Evolutionary conservation across 108 stramenopile genomes (phyloP).

Genomic region (Skeletonema menzelii): DNA sequence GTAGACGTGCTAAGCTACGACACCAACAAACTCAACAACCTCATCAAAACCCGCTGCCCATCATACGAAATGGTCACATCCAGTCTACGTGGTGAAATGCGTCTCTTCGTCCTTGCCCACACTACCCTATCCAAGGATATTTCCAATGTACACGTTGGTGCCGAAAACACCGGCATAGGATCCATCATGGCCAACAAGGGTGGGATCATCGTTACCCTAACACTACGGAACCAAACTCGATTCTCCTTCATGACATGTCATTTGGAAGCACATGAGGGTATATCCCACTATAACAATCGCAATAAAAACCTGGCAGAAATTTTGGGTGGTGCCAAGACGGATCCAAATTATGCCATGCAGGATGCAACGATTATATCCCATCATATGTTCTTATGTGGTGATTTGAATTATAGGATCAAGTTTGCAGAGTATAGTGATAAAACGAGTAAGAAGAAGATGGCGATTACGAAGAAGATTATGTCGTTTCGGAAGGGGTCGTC

Average conservation of each 20-base stretch:
- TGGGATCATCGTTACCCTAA: conserved; percentile 47
- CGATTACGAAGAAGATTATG: background rate
- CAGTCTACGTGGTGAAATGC: conserved; percentile 56
- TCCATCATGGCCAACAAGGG: conserved; percentile 53
- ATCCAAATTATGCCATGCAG: conserved; percentile 31
- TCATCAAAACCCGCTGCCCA: conserved; percentile 30
- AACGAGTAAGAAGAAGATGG: conserved; percentile 4
- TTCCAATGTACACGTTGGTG: conserved; percentile 31
- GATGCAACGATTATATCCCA: conserved; percentile 57
- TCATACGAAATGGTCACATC: conserved; percentile 39
- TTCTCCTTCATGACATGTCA: conserved; percentile 51
- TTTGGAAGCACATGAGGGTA: conserved; percentile 53
- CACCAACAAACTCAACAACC: conserved; percentile 8
- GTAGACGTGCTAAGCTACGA: conserved; percentile 22
- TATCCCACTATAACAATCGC: conserved; percentile 35
- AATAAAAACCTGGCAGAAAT: conserved; percentile 43
- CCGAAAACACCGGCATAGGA: conserved; percentile 53
- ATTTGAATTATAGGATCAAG: conserved; percentile 51
- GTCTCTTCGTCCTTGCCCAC: conserved; percentile 41
- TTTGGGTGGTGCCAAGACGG: conserved; percentile 41
- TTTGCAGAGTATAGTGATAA: conserved; percentile 21
- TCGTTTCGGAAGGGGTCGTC: background rate
- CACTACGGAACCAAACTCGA: conserved; percentile 28
- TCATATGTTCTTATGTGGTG: conserved; percentile 55
- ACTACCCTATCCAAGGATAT: conserved; percentile 25